Evolutionary conservation across 805 yeast genomes (phyloP).

Genomic region (Pichia gijzeniarum): DNA sequence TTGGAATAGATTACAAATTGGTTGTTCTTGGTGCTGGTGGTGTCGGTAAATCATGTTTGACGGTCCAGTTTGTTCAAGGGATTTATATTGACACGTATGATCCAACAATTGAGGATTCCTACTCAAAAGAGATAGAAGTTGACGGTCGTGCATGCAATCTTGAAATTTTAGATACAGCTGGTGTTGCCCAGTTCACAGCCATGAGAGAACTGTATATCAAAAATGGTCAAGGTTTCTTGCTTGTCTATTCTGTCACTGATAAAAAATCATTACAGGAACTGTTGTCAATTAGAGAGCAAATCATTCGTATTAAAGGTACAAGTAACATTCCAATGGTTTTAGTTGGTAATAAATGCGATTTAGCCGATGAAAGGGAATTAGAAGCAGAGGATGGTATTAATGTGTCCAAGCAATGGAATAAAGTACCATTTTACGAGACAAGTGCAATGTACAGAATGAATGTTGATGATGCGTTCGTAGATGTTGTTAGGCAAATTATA

Average conservation of each 20-base stretch:
- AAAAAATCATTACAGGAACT: constrained; percentile 68
- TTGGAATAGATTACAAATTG: constrained; percentile 62
- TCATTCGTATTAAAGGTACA: constrained; percentile 73
- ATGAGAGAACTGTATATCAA: constrained; percentile 87
- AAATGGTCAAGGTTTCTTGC: constrained; percentile 69
- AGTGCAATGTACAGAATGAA: constrained; percentile 87
- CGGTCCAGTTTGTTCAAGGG: constrained; percentile 89
- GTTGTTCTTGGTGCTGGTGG: constrained; percentile 97
- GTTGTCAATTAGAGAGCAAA: constrained; percentile 74
- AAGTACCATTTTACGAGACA: constrained; percentile 87
- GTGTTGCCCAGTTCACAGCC: constrained; percentile 85
- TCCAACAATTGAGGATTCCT: constrained; percentile 96
- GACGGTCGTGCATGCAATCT: constrained; percentile 84
- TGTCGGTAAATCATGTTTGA: constrained; percentile 90
- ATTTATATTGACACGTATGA: constrained; percentile 87
- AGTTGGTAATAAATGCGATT: constrained; percentile 88
- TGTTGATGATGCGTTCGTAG: constrained; percentile 86
- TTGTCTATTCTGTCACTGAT: constrained; percentile 56
- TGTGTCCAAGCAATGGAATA: constrained; percentile 81
- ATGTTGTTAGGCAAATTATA: constrained; percentile 84
- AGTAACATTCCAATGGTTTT: constrained; percentile 80
- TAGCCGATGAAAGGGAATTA: constrained; percentile 66
- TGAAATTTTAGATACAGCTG: constrained; percentile 67
- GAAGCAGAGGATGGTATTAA: constrained; percentile 76
- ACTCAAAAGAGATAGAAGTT: constrained; percentile 79